These are phyloP conservation scores for Boletus rubescentipes DNA, from an alignment of 768 basidiomycete species.

Conservation along the genomic window DNA sequence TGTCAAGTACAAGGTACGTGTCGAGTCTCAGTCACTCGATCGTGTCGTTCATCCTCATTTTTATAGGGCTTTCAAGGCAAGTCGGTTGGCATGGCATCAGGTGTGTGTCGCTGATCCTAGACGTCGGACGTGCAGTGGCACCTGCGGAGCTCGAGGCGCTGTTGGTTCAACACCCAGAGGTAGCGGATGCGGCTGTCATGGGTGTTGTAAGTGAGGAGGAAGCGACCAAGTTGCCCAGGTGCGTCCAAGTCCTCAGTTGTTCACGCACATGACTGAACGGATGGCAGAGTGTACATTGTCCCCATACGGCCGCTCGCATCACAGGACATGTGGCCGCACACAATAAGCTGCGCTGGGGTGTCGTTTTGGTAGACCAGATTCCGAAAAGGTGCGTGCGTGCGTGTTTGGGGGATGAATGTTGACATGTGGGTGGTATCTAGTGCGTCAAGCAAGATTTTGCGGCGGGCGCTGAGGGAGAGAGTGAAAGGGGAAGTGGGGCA, in stretches of 20 bases:
- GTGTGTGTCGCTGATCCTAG: not conserved
- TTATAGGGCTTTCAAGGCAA: slow-evolving; percentile 72
- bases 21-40: not conserved
- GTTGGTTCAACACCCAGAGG: slow-evolving; percentile 68
- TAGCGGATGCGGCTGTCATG: slow-evolving; percentile 81
- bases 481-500: slow-evolving; percentile 53
- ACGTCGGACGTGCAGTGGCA: slow-evolving; percentile 49
- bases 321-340: slow-evolving; percentile 75
- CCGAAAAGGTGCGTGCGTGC: slow-evolving; percentile 28
- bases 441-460: slow-evolving; percentile 84
- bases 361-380: slow-evolving; percentile 53
- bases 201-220: slow-evolving; percentile 65
- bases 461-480: slow-evolving; percentile 69
- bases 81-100: not conserved
- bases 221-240: slow-evolving; percentile 83
- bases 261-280: not conserved
- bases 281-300: slow-evolving; percentile 58
- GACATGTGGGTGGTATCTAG: slow-evolving; percentile 35
- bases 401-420: not conserved
- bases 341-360: slow-evolving; percentile 76
- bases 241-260: not conserved
- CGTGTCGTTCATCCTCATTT: not conserved
- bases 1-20: slow-evolving; percentile 65
- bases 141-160: slow-evolving; percentile 84
- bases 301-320: slow-evolving; percentile 16